phyloP scores from a whole-genome alignment of 345 rosid species.

The Orychophragmus violaceus region DNA sequence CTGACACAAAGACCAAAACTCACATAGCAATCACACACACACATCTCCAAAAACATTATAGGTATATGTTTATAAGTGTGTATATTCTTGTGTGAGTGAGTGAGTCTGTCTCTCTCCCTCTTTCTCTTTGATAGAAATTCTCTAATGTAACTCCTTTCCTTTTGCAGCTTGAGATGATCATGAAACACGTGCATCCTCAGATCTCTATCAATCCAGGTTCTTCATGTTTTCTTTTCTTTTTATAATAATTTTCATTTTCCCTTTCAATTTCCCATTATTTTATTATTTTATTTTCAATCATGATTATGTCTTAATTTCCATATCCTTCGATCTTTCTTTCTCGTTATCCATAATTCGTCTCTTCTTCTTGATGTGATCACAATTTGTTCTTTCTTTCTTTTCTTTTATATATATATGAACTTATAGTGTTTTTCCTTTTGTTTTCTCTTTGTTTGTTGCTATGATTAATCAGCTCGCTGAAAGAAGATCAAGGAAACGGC shows the following conservation, averaged over 20 bases:
- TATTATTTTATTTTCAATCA: conserved; percentile 38
- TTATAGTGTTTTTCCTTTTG: not conserved
- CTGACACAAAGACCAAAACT: conserved; percentile 55
- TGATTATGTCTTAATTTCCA: conserved; percentile 39
- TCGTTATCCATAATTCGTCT: conserved; percentile 28
- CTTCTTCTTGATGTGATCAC: conserved; percentile 25
- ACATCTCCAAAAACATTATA: conserved; percentile 29
- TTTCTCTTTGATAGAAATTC: conserved; percentile 27
- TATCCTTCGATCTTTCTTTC: conserved; percentile 29
- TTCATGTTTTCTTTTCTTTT: conserved; percentile 34
- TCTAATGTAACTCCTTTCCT: conserved; percentile 30
- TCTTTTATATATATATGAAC: not conserved
- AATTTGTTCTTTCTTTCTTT: not conserved
- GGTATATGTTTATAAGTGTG: too few relatives aligned
- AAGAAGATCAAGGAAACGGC: conserved; percentile 12
- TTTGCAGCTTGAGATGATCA: conserved; percentile 53
- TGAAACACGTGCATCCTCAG: conserved; percentile 73
- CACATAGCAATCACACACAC: conserved; percentile 36
- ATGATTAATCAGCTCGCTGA: conserved; percentile 18
- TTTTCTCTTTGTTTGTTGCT: not conserved
- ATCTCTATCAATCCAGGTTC: conserved; percentile 67
- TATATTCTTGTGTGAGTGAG: conserved; percentile 16
- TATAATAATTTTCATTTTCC: not conserved
- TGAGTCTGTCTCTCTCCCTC: conserved; percentile 10
- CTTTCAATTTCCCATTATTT: conserved; percentile 19